Conservation (phyloP, 1,284 basidiomycete genomes). For the Cutaneotrichosporon cavernicola region DNA sequence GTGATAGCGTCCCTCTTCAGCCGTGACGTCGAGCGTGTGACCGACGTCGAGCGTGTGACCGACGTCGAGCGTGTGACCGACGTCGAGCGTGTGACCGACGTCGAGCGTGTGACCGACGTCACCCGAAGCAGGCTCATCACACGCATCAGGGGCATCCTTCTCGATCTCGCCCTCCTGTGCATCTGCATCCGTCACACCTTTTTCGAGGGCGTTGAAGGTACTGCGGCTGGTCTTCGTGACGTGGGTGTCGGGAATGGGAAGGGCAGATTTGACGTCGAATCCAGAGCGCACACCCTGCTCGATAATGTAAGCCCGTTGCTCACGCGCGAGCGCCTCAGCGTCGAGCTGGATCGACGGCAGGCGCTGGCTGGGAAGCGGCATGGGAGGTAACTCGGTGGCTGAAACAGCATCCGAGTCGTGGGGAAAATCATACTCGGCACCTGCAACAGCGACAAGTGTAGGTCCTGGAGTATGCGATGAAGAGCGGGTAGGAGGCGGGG, state of each 20-base stretch:
- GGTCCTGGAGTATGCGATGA: too few relatives aligned
- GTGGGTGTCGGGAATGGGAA: neutral
- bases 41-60: neutral
- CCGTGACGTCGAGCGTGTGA: neutral
- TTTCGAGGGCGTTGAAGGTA: neutral
- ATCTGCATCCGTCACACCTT: neutral
- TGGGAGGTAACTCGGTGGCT: neutral
- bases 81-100: neutral
- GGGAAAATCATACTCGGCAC: slow-evolving; percentile 4
- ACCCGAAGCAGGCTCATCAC: neutral
- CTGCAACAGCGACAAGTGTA: neutral
- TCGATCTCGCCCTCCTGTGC: neutral
- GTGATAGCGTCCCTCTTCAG: too few relatives aligned
- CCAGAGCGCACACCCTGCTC: neutral
- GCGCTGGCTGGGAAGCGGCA: neutral
- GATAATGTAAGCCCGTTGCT: neutral
- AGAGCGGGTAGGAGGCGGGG: neutral
- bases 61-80: neutral
- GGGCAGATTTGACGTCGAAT: neutral
- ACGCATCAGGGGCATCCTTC: neutral
- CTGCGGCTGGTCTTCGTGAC: neutral
- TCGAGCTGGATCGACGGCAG: neutral
- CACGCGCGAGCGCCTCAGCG: neutral
- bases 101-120: neutral
- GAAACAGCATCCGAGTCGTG: neutral